Evolutionary conservation across 768 basidiomycete genomes (phyloP), one percentile per base, ranked within the genome.

Genomic region (Mycena rebaudengoi): DNA sequence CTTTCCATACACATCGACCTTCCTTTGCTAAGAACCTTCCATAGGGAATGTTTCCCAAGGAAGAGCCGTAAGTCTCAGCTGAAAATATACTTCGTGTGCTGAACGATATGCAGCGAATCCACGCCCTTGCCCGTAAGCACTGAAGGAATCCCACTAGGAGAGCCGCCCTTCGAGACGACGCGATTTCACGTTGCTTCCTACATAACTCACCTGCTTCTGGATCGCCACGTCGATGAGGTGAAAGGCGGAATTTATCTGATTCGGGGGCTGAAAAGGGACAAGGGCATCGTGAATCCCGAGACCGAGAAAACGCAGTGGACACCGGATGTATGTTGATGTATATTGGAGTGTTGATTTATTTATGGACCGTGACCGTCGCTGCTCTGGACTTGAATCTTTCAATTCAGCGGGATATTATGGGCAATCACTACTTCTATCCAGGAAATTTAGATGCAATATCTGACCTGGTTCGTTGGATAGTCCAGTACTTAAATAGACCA

Each of bases 101-200:
- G 4, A 5, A 59, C 12, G 5, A 0, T 10, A 6, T 30, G 12
- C 50, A 52, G 50, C 4, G 21, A 37, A 0, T 16, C 44, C 10
- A 55, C 60, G 4, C 45, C 60, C n/a, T 45, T 62, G 2, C 60
- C 51, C 4, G 21, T n/a, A 16, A 20, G 8, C 25, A 28, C 2
- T 11, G 44, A 41, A 1, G 51, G 16, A 5, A 51, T 52, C 10
- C 60, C 60, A 11, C 60, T 61, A n/a, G 51, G 60, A 8, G 28
- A 30, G 1, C 61, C 61, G 37, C 61, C 61, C 29, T 62, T 62
- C 39, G 52, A 55, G 45, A 62, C 61, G 16, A 55, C 53, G 12
- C 53, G 61, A 1, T 46, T 41, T 53, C 61, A 56, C 25, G 20
- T 62, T 21, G 61, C 61, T 7, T 20, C 53, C 6, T 62, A 62